Base-by-base conservation (phyloP, 257 asterid genomes). In the Nicotiana sylvestris region DNA sequence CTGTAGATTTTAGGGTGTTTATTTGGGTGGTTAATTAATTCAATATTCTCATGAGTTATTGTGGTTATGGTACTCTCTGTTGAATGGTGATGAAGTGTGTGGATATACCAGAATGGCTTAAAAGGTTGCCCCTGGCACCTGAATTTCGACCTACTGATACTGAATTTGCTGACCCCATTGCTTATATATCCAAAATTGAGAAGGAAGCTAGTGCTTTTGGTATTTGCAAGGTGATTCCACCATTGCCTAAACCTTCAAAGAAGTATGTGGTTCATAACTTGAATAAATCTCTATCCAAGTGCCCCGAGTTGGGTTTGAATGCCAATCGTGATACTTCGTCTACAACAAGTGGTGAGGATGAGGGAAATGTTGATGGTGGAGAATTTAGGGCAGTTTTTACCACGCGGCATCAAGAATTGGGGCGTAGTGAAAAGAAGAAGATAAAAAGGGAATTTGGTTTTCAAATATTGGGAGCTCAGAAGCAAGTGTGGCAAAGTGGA, bases 401-500 rank as follows among this genome's bases (percentile, higher is more conserved):
- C 11, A 96, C 98, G 2, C 86, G 99, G 83, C 96, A 92, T 76
- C 99, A 96, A 85, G 98, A 96, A 88, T 87, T 96, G 87, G 98
- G 99, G 21, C 87, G 84, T 83, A 87, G 82, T 84, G 91, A 86
- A 70, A 94, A 90, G 90, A 94, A 55, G 88, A 93, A 66, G 85
- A 82, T 13, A 81, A 94, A 91, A 84, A 92, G 85, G 53, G 66
- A 17, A 49, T 84, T n/a, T 74, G 91, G 83, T 60, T 90, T 83
- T 81, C 87, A 82, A 39, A 83, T 85, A 6, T 77, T 79, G 15
- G 91, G 90, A 62, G 91, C 88, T 62, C 87, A 87, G 79, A 96
- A 89, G 84, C 97, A 96, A 88, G 99, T 96, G 64, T 96, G 99
- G 99, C 98, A 96, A 83, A 96, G 99, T 87, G 99, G 99, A 87